Percentiles rank a stretch among this genome's conserved stretches.
These are phyloP conservation scores for Botryotinia convoluta DNA, from an alignment of 2,329 filamentous ascomycete genomes.

Conservation along the genomic window DNA sequence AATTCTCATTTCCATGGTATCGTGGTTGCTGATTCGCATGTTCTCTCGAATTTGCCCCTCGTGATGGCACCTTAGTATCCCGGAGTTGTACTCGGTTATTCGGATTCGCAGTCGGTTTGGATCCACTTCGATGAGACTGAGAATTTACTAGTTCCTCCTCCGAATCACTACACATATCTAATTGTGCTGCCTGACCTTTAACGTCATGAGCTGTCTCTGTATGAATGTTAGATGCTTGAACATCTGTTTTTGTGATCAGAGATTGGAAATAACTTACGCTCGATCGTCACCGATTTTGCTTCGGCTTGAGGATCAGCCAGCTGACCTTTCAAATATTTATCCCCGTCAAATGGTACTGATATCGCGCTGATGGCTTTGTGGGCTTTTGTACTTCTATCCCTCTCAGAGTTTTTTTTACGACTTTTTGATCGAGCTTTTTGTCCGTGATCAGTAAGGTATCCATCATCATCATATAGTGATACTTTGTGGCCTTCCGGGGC, in stretches of 20 bases:
- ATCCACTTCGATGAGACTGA: too few relatives aligned
- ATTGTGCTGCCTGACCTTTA: background rate
- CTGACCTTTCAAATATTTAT: background rate
- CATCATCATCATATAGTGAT: too few relatives aligned
- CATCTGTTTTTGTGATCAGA: too few relatives aligned
- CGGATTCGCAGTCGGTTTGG: too few relatives aligned
- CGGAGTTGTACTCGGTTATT: too few relatives aligned
- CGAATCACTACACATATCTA: too few relatives aligned
- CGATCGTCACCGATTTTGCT: background rate
- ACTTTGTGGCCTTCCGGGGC: too few relatives aligned
- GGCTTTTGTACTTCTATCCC: background rate
- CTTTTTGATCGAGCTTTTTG: background rate
- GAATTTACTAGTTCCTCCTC: too few relatives aligned
- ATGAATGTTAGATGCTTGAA: background rate
- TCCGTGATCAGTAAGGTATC: background rate
- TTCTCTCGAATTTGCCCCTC: too few relatives aligned
- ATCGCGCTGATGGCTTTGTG: background rate
- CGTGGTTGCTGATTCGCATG: too few relatives aligned
- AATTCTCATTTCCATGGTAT: background rate
- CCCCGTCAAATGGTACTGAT: background rate
- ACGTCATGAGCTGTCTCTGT: background rate
- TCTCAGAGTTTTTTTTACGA: background rate
- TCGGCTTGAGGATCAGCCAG: rapidly evolving
- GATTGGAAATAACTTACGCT: background rate
- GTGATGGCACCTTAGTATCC: too few relatives aligned